Conservation (phyloP, 148 eudicot genomes). For the Fagopyrum homotropicum region DNA sequence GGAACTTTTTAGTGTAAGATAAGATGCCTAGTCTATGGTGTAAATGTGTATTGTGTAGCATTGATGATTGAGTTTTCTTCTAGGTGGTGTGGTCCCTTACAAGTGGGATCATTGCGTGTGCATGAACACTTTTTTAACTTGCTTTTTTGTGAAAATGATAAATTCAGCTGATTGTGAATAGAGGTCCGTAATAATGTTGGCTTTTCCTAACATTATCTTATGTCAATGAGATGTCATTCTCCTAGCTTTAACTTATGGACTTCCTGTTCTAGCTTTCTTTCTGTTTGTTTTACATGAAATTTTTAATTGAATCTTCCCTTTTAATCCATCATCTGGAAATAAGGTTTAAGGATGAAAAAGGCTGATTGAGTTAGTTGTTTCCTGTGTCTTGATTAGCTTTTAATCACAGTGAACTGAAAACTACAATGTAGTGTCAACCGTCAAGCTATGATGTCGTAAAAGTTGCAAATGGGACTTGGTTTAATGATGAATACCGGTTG, state of each 20-base stretch:
- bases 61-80: constrained; percentile 4
- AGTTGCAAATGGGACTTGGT: not conserved
- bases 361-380: constrained; percentile 1
- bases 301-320: not conserved
- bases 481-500: constrained; percentile 3
- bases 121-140: constrained; percentile 9
- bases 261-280: not conserved
- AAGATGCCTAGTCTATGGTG: constrained; percentile 12
- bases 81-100: constrained; percentile 9
- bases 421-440: not conserved
- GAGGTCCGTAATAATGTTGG: constrained; percentile 5
- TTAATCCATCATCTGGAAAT: not conserved
- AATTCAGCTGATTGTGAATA: constrained; percentile 11
- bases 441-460: not conserved
- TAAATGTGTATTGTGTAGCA: not conserved
- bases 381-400: not conserved
- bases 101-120: constrained; percentile 14
- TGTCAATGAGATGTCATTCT: constrained; percentile 7
- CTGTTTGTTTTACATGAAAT: not conserved
- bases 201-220: constrained; percentile 10
- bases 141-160: constrained; percentile 8
- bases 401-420: not conserved
- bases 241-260: not conserved
- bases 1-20: not conserved
- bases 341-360: constrained; percentile 1